Evolutionary conservation across 2,329 filamentous ascomycete genomes (phyloP), one percentile per base, ranked within the genome.

Genomic region (Botryotinia globosa): DNA sequence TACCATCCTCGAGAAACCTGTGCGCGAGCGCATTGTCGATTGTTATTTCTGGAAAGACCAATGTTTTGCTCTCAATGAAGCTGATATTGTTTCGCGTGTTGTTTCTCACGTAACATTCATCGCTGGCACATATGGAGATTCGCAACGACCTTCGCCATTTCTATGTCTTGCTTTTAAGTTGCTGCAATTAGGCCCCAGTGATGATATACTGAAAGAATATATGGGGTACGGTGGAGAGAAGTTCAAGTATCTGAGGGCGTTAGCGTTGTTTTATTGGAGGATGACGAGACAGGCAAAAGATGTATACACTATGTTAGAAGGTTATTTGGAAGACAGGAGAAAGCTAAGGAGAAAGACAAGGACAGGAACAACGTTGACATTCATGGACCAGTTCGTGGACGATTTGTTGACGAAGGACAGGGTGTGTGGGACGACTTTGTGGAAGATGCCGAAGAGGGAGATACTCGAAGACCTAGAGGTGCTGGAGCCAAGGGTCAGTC

Each of bases 21-120:
- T 98, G 76, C 92, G 93, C 80, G 96, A 99, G 83, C 94, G 96
- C 80, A 98, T 99, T 82, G 90, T 94, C 77, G 94, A 97, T 80
- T 93, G 90, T 70, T 97, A 97, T 84, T 99, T 97, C 85, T 99
- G 94, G 92, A 98, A 98, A 83, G 96, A 98, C 83, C 94, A 98
- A 84, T 98, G 96, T 82, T 99, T 98, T 83, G 96, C 92, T 59
- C 87, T 99, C 76, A 99, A 98, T 84, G 90, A 91, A 81, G 89
- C 89, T 69, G 88, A 90, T 82, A 85, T 99, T 9, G 91, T 97
- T 78, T 93, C 98, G 83, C 93, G 96, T 76, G 94, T 97, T 0
- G 92, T 94, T 39, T 92, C 95, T 78, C 87, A 91, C 82, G 88
- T 99, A 64, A 87, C 85, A 66, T 96, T 92, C 82, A 88, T 99